Base-by-base conservation (phyloP, 305 asterid genomes). In the Petunia hybrid region DNA sequence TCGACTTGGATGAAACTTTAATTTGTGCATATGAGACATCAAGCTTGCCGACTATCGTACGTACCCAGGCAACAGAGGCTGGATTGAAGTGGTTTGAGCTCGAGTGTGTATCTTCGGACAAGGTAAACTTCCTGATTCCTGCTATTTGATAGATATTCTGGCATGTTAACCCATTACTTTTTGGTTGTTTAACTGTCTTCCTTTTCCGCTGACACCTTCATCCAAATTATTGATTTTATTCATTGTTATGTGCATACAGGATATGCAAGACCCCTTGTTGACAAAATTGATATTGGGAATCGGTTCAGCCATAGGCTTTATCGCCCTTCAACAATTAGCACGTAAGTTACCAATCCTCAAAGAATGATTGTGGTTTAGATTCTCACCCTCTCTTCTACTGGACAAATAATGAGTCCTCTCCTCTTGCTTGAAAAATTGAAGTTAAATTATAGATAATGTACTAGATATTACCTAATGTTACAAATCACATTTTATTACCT, bases 231-330 rank as follows among this genome's bases (percentile, higher is more conserved):
- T 51, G 63, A 73, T 12, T 39, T 73, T 36, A 7, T 22, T 13
- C 12, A 9, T 51, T 73, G 45, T 73, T 71, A 51, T 73, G 63
- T 36, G 46, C 14, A 3, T 51, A 85, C 87, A 92, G 98, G 97
- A 80, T 92, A 94, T 89, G 97, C 97, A 31, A 90, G 93, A 81
- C 97, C 98, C 36, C 95, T 94, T 63, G 95, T 94, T 80, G 98
- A 94, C 84, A 91, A 89, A 88, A 92, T 92, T 88, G 98, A 94
- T 82, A 85, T 68, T 68, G 90, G 84, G 70, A 91, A 91, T 86
- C 83, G 88, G 80, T 89, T 94, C 85, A 84, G 94, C 78, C 88
- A 64, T 71, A 90, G 97, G 80, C 95, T 94, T 62, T 94, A 94
- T 83, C 90, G 98, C 73, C 98, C 97, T 71, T 94, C 98, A 65